These are phyloP conservation scores for Colletotrichum karsti DNA, from an alignment of 2,329 filamentous ascomycete species.

Conservation along the genomic window DNA sequence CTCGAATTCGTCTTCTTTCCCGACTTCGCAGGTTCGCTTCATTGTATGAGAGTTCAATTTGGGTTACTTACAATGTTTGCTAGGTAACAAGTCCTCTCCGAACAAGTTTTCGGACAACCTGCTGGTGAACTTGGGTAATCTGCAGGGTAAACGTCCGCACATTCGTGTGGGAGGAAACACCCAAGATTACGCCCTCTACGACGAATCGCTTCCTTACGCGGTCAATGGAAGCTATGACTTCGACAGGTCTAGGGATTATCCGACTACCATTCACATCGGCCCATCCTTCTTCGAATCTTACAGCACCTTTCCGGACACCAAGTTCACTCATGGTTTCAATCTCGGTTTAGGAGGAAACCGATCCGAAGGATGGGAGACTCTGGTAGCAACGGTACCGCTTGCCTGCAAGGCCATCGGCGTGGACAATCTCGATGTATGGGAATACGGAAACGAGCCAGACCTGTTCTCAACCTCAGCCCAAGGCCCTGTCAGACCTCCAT, in stretches of 20 bases:
- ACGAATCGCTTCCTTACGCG: conserved; percentile 57
- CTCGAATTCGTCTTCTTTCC: conserved; percentile 62
- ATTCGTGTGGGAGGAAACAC: conserved; percentile 74
- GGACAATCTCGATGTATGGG: conserved; percentile 64
- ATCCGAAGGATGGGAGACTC: conserved; percentile 57
- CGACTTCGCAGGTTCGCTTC: conserved; percentile 53
- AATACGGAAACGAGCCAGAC: conserved; percentile 73
- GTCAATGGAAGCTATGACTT: conserved; percentile 62
- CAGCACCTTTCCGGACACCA: conserved; percentile 60
- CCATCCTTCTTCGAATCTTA: conserved; percentile 72
- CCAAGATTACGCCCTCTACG: conserved; percentile 71
- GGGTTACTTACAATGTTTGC: background rate
- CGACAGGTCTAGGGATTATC: conserved; percentile 63
- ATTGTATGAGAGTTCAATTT: background rate
- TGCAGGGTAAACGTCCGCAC: conserved; percentile 65
- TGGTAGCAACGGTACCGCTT: conserved; percentile 61
- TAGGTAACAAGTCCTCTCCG: conserved; percentile 61
- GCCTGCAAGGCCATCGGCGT: conserved; percentile 64
- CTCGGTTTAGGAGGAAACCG: conserved; percentile 60
- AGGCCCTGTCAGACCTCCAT: conserved; percentile 57
- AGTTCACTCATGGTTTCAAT: conserved; percentile 71
- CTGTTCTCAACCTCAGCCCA: conserved; percentile 62
- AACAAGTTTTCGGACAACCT: conserved; percentile 70
- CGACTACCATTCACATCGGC: conserved; percentile 67
- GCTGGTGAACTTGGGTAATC: conserved; percentile 62